phyloP scores from a whole-genome alignment of 2,329 filamentous ascomycete genomes.

The Hypoxylon sp. region DNA sequence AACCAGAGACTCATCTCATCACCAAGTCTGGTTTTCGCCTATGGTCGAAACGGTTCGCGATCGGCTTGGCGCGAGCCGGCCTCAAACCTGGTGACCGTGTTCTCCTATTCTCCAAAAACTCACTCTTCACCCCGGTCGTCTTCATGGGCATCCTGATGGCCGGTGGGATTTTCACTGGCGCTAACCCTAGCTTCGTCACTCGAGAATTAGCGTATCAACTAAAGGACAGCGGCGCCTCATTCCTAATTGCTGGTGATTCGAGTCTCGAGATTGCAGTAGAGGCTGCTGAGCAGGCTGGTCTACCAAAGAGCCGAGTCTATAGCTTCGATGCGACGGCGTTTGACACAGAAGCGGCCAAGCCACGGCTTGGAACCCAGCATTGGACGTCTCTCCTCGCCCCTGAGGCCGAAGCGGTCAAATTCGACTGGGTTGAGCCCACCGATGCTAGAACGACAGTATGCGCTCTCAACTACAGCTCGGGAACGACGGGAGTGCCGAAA shows the following conservation, averaged over 20 bases:
- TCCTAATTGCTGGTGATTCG: slow-evolving; percentile 74
- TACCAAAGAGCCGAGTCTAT: slow-evolving; percentile 72
- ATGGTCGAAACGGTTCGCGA: slow-evolving; percentile 79
- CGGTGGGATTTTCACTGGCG: slow-evolving; percentile 82
- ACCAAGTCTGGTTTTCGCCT: slow-evolving; percentile 75
- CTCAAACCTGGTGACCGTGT: slow-evolving; percentile 78
- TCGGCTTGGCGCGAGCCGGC: slow-evolving; percentile 75
- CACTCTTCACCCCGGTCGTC: slow-evolving; percentile 78
- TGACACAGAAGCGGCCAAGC: slow-evolving; percentile 48
- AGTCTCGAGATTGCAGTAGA: slow-evolving; percentile 75
- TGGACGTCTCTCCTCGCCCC: slow-evolving; percentile 53
- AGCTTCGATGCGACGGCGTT: slow-evolving; percentile 72
- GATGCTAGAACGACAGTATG: slow-evolving; percentile 69
- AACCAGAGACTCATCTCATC: slow-evolving; percentile 77
- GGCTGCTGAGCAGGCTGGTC: slow-evolving; percentile 72
- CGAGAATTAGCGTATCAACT: slow-evolving; percentile 84
- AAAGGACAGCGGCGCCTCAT: slow-evolving; percentile 76
- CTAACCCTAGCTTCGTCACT: slow-evolving; percentile 78
- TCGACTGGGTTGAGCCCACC: slow-evolving; percentile 73
- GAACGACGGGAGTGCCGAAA: slow-evolving; percentile 87
- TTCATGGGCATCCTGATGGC: slow-evolving; percentile 84
- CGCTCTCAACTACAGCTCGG: slow-evolving; percentile 83
- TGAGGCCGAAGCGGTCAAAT: slow-evolving; percentile 64
- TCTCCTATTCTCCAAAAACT: slow-evolving; percentile 81
- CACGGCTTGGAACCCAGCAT: slow-evolving; percentile 48